phyloP scores from a whole-genome alignment of 768 basidiomycete species.

The Podaxis sp. region DNA sequence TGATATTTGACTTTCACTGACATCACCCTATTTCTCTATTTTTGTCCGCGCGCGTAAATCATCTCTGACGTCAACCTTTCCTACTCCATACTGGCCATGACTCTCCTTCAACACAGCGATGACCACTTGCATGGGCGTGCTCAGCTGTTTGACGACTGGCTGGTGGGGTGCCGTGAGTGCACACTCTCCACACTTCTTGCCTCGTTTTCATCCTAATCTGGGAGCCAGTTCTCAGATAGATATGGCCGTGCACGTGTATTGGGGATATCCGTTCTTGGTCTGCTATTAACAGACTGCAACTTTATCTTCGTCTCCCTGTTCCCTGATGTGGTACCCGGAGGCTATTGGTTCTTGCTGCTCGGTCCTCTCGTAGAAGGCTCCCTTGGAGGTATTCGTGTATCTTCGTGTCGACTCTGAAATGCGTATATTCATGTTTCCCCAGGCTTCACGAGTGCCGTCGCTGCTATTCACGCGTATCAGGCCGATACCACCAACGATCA shows the following conservation, averaged over 20 bases:
- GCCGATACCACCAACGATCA: conserved; percentile 63
- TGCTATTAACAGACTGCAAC: conserved; percentile 60
- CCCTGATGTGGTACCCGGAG: conserved; percentile 65
- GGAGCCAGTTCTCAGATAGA: conserved; percentile 68
- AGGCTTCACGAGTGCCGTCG: conserved; percentile 53
- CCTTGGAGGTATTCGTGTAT: conserved; percentile 57
- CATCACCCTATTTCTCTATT: background rate
- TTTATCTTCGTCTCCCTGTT: conserved; percentile 67
- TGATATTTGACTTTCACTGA: conserved; percentile 21
- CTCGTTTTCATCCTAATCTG: conserved; percentile 16
- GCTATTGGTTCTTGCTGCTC: conserved; percentile 76
- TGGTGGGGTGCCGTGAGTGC: conserved; percentile 82
- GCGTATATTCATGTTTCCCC: conserved; percentile 14
- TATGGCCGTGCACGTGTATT: conserved; percentile 69
- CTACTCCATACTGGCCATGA: background rate
- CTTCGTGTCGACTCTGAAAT: background rate
- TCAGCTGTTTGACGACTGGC: conserved; percentile 76
- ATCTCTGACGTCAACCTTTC: conserved; percentile 10
- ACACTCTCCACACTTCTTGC: background rate
- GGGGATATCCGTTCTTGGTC: conserved; percentile 57
- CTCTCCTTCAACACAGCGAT: conserved; percentile 45
- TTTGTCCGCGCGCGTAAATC: background rate
- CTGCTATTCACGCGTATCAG: conserved; percentile 63
- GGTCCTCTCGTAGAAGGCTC: conserved; percentile 68
- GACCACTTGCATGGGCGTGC: conserved; percentile 62